phyloP scores from a whole-genome alignment of 768 basidiomycete genomes.

The Saitozyma podzolica region DNA sequence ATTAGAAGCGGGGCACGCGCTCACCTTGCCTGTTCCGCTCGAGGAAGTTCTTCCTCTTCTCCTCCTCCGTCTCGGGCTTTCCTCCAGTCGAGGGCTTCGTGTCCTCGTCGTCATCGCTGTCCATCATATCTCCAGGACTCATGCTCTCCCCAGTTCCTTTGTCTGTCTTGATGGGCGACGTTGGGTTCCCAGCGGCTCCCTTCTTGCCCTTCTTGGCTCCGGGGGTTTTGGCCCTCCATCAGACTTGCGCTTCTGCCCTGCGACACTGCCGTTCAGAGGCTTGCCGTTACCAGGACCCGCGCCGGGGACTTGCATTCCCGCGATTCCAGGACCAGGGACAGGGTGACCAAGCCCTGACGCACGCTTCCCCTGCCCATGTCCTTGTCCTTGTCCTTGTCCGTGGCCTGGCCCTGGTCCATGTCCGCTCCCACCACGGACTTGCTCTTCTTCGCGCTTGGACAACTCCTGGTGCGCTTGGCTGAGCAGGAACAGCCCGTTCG shows the following conservation, averaged over 20 bases:
- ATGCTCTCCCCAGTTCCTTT: conserved; percentile 19
- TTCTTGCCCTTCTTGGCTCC: conserved; percentile 41
- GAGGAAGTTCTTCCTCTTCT: conserved; percentile 93
- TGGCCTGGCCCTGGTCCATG: conserved; percentile 6
- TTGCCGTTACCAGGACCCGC: conserved; percentile 34
- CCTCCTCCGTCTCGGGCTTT: conserved; percentile 95
- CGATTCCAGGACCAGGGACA: background rate
- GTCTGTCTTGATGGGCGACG: conserved; percentile 9
- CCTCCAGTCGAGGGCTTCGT: conserved; percentile 54
- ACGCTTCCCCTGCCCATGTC: background rate
- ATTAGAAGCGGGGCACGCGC: conserved; percentile 17
- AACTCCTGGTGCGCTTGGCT: conserved; percentile 95
- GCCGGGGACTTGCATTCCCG: conserved; percentile 11
- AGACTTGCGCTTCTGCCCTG: conserved; percentile 41
- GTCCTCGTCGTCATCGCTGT: conserved; percentile 49
- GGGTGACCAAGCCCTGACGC: background rate
- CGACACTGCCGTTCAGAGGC: conserved; percentile 9
- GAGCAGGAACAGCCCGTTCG: conserved; percentile 90
- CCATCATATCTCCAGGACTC: conserved; percentile 36
- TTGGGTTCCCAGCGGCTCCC: conserved; percentile 7
- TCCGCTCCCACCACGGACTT: conserved; percentile 6
- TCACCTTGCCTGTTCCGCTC: conserved; percentile 96
- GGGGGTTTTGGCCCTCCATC: conserved; percentile 20
- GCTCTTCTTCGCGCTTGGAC: conserved; percentile 81
- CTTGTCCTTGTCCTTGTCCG: background rate